Percentiles rank a stretch among this genome's conserved stretches.
phyloP scores from a whole-genome alignment of 768 basidiomycete species.

The Boletus barrowsii region DNA sequence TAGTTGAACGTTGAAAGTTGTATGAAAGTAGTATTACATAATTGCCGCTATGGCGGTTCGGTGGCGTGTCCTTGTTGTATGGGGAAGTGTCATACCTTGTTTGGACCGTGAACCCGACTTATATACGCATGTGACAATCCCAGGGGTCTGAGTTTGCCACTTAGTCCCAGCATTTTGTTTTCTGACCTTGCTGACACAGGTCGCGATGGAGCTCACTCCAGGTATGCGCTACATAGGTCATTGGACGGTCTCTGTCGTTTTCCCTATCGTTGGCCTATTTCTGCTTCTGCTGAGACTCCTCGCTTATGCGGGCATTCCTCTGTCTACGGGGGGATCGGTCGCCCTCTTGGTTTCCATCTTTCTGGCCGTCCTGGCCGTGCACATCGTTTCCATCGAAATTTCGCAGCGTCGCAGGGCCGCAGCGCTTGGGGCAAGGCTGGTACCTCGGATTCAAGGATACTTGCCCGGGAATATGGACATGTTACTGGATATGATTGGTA shows the following conservation, averaged over 20 bases:
- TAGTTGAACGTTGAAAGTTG: too few species aligned
- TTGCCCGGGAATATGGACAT: slow-evolving; percentile 36
- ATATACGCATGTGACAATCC: too few species aligned
- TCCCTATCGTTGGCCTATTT: slow-evolving; percentile 13
- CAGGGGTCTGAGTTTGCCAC: too few species aligned
- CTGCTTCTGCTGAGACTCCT: slow-evolving; percentile 13
- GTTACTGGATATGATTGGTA: slow-evolving; percentile 19
- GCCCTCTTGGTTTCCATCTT: slow-evolving; percentile 3
- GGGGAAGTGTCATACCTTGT: too few species aligned
- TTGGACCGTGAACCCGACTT: too few species aligned
- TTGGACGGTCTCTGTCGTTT: slow-evolving; percentile 6
- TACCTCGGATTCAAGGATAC: slow-evolving; percentile 33
- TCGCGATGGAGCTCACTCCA: slow-evolving; percentile 19
- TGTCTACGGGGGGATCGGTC: slow-evolving; percentile 3
- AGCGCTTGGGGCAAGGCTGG: slow-evolving; percentile 23
- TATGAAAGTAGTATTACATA: too few species aligned
- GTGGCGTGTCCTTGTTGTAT: too few species aligned
- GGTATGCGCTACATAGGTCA: slow-evolving; percentile 24
- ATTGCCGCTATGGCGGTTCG: too few species aligned
- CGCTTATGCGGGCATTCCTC: slow-evolving; percentile 6
- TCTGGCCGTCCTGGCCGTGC: background rate
- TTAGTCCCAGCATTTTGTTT: background rate
- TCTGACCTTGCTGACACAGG: background rate
- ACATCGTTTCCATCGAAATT: background rate
- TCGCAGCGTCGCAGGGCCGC: slow-evolving; percentile 19